Base-by-base conservation (phyloP, 768 basidiomycete genomes). In the Suillus americanus region DNA sequence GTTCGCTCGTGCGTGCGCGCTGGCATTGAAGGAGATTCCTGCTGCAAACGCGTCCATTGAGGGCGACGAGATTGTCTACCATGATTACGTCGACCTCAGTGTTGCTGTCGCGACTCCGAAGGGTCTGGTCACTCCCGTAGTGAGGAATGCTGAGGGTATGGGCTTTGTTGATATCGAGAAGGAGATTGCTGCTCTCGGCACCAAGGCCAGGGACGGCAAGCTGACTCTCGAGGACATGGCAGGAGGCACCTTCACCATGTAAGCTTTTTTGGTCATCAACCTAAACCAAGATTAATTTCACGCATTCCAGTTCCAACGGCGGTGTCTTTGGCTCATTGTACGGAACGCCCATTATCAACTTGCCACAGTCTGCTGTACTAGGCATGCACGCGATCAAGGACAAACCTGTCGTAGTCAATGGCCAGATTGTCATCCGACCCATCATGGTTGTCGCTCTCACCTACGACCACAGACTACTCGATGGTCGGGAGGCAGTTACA, bases 191-290 rank as follows among this genome's bases (percentile, higher is more conserved):
- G 83, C 83, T 37, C 82, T 98, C 30, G 97, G 95, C 63, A 94
- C 92, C 84, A 98, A 96, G 90, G 97, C 96, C 28, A 84, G 90
- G 64, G 95, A 97, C 75, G 87, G 92, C 70, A 97, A 97, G 78
- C 85, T 99, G 61, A 89, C 91, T n/a, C 84, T 99, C 61, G 97
- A 98, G 77, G 97, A 99, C 77, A 98, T 98, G 97, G 85, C 95
- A 40, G 97, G 97, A 57, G 97, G 97, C 57, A 89, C 94, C n/a
- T 98, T 99, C 85, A 99, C 97, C 68, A 98, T 98, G 94, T 95
- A 69, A 68, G 90, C 80, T 43, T 40, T 40, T 62, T 12, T 45
- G 30, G 40, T 50, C 3, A n/a, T n/a, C 57, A 20, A 3, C 18
- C 1, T 1, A 20, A 18, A 28, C 25, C 2, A 8, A 13, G 3